Evolutionary conservation across 1,284 basidiomycete genomes (phyloP), one percentile per base, ranked within the genome.

Genomic region (Sanghuangporus weigelae): DNA sequence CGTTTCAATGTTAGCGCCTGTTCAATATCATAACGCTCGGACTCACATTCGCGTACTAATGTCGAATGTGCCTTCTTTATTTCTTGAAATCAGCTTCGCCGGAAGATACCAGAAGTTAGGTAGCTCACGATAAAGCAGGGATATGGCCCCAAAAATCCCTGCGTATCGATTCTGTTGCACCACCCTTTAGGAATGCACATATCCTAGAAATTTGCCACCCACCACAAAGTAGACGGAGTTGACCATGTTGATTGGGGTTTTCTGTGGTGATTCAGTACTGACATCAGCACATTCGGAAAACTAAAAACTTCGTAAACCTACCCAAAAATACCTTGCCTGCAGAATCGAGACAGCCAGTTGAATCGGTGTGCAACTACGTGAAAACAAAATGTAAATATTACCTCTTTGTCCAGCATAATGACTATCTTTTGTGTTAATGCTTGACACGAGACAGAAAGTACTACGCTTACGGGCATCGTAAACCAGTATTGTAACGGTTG

Each of bases 281-380:
- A 38, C 3, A 6, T n/a, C n/a, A 10, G 11, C n/a, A 12, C 12
- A 40, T 5, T 31, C 11, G 14, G n/a, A 10, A 16, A 21, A 39
- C 4, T 19, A 10, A 26, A 2, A 5, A 23, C 35, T 2, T 11
- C 2, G 11, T 2, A 14, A 11, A 40, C 35, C 21, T 39, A 60
- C 59, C 59, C 59, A 60, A n/a, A 60, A 60, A 16, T 60, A 42
- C 42, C 35, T 60, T 10, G 42, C 39, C 59, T 60, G 21, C 12
- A 19, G 7, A 6, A 2, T 26, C 49, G 1, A 6, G 4, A 1
- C 1, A 16, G 11, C 10, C 42, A 40, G 0, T 21, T 4, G 0
- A 4, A 19, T 39, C 14, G 3, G 3, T 2, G 12, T 21, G 23
- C 7, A n/a, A n/a, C n/a, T n/a, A n/a, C n/a, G n/a, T 16, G 16